These are phyloP conservation scores for Fraxinus excelsior DNA, from an alignment of 257 asterid species.

Conservation along the genomic window DNA sequence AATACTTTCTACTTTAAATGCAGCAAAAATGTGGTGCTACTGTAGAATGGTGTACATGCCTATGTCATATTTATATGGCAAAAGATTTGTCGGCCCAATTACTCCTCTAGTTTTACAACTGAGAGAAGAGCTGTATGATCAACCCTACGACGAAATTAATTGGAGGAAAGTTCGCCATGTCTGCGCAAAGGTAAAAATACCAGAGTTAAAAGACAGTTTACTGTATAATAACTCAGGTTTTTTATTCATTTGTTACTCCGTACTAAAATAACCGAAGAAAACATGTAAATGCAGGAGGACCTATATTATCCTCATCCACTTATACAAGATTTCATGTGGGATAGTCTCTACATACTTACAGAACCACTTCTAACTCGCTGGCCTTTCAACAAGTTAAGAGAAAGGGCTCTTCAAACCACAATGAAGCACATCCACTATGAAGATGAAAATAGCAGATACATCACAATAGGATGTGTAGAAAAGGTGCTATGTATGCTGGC, in stretches of 20 bases:
- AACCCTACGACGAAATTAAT: constrained; percentile 31
- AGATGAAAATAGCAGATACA: constrained; percentile 36
- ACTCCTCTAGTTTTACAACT: constrained; percentile 29
- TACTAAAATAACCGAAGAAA: not conserved
- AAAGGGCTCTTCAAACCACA: constrained; percentile 30
- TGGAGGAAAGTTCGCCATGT: constrained; percentile 33
- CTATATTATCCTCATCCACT: constrained; percentile 36
- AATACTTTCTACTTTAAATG: not conserved
- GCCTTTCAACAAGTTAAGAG: constrained; percentile 43
- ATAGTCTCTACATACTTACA: constrained; percentile 20
- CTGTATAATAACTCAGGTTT: not conserved
- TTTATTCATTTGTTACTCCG: not conserved
- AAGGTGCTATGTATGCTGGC: constrained; percentile 40
- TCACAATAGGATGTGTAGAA: constrained; percentile 36
- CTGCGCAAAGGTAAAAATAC: constrained; percentile 38
- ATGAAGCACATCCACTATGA: constrained; percentile 44
- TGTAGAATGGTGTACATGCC: constrained; percentile 42
- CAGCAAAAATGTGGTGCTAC: constrained; percentile 42
- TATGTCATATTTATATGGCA: constrained; percentile 48
- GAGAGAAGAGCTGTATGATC: constrained; percentile 34
- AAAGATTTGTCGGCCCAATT: constrained; percentile 39
- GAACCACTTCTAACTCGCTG: constrained; percentile 38
- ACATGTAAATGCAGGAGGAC: constrained; percentile 30
- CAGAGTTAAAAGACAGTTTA: not conserved
- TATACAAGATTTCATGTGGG: constrained; percentile 39